phyloP scores from a whole-genome alignment of 1,284 basidiomycete species.

The Ganoderma multipileum region DNA sequence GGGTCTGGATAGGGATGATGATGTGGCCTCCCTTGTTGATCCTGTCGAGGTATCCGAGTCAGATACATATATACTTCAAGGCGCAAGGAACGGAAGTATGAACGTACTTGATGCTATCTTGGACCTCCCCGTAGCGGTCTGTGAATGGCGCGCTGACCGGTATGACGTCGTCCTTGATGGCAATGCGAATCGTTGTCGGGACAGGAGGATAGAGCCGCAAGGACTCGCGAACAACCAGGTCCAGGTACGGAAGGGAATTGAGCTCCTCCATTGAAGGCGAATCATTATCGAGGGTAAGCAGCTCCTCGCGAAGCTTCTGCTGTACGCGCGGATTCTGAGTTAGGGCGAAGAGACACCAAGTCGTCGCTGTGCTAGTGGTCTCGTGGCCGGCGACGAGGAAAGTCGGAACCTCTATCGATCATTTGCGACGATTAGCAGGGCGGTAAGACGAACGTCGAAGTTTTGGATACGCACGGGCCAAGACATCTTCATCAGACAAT shows the following conservation, averaged over 20 bases:
- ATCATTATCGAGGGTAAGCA: constrained; percentile 47
- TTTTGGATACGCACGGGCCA: constrained; percentile 53
- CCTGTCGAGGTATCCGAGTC: constrained; percentile 35
- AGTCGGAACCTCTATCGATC: constrained; percentile 22
- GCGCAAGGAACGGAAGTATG: not conserved
- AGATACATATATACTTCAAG: not conserved
- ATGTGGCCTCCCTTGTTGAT: constrained; percentile 51
- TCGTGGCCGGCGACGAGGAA: constrained; percentile 80
- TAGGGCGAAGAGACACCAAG: constrained; percentile 73
- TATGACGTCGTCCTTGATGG: constrained; percentile 55
- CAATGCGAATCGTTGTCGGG: constrained; percentile 56
- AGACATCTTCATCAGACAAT: constrained; percentile 60
- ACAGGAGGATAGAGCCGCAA: constrained; percentile 74
- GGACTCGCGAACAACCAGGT: constrained; percentile 72
- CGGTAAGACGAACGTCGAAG: not conserved
- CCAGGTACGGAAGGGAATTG: constrained; percentile 64
- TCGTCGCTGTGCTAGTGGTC: constrained; percentile 55
- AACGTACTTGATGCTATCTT: constrained; percentile 37
- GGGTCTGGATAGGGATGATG: constrained; percentile 52
- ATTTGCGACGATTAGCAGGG: not conserved
- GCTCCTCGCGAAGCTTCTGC: constrained; percentile 72
- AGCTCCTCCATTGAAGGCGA: constrained; percentile 63
- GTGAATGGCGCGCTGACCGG: constrained; percentile 42
- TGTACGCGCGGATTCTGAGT: constrained; percentile 63
- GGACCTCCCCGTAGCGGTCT: constrained; percentile 39